Evolutionary conservation across 2,329 filamentous ascomycete species (phyloP).

Genomic region (Colletotrichum coccodes): DNA sequence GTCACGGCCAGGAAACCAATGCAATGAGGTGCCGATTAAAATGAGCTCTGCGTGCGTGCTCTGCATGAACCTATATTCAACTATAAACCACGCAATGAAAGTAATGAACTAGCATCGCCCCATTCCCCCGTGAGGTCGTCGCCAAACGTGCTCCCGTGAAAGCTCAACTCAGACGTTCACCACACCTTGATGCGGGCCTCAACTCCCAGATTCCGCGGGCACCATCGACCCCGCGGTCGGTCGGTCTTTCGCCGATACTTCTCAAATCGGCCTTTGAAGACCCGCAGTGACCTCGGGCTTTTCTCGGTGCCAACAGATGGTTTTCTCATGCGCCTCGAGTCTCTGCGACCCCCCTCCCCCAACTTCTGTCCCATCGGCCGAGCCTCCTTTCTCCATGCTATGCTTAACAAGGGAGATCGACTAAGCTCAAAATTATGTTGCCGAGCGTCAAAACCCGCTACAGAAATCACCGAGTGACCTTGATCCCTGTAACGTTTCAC

Average conservation of each 20-base stretch:
- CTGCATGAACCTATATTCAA: neutral
- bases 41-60: neutral
- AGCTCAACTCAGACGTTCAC: neutral
- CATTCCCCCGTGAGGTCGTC: too few relatives aligned
- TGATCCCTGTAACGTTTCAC: slow-evolving; percentile 21
- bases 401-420: neutral
- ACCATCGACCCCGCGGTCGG: neutral
- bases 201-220: neutral
- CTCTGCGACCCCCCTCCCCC: neutral
- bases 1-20: slow-evolving; percentile 32
- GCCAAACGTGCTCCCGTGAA: neutral
- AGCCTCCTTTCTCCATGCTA: neutral
- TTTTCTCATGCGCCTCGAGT: neutral
- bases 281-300: neutral
- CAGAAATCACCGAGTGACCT: slow-evolving; percentile 8
- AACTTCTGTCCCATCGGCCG: neutral
- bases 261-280: neutral
- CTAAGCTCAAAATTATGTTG: neutral
- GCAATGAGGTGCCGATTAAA: neutral
- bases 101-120: neutral
- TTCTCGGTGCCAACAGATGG: neutral
- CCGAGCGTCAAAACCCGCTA: neutral
- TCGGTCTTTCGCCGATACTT: neutral
- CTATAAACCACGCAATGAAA: neutral
- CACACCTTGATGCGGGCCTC: neutral